Evolutionary conservation across 2,329 filamentous ascomycete genomes (phyloP).

Genomic region (Nectriaceae sp.): DNA sequence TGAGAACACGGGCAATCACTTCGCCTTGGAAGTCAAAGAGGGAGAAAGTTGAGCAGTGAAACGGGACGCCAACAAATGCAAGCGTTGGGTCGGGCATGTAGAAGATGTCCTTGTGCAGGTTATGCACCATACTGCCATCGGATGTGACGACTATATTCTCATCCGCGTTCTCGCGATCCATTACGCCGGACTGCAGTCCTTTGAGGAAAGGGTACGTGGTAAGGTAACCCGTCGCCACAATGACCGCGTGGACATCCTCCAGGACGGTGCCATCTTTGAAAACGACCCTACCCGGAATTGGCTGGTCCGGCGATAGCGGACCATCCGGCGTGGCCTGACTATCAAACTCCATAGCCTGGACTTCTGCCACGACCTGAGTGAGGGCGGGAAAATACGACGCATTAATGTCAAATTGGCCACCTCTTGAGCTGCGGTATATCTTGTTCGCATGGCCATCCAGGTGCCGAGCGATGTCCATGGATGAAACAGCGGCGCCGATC

Average conservation of each 20-base stretch:
- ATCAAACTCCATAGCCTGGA: slow-evolving; percentile 45
- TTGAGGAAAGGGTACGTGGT: slow-evolving; percentile 64
- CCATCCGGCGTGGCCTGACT: not conserved
- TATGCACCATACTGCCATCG: slow-evolving; percentile 64
- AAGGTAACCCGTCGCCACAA: slow-evolving; percentile 69
- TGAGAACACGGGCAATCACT: slow-evolving; percentile 56
- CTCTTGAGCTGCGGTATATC: slow-evolving; percentile 52
- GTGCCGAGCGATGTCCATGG: slow-evolving; percentile 42
- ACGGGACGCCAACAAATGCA: slow-evolving; percentile 64
- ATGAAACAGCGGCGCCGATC: slow-evolving; percentile 50
- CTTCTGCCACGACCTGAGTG: slow-evolving; percentile 50
- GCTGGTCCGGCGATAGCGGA: slow-evolving; percentile 23
- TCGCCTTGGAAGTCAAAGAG: slow-evolving; percentile 70
- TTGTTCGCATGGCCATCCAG: slow-evolving; percentile 35
- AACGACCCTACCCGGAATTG: slow-evolving; percentile 51
- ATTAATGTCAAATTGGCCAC: slow-evolving; percentile 58
- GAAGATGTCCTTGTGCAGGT: slow-evolving; percentile 69
- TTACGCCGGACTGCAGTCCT: slow-evolving; percentile 41
- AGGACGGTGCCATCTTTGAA: slow-evolving; percentile 56
- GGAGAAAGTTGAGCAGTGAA: slow-evolving; percentile 65
- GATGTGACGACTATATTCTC: slow-evolving; percentile 57
- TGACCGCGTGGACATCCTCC: slow-evolving; percentile 57
- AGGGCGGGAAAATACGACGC: slow-evolving; percentile 52
- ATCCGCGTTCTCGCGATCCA: slow-evolving; percentile 46
- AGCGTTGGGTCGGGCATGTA: slow-evolving; percentile 67